phyloP scores from a whole-genome alignment of 2,329 filamentous ascomycete species.

The Hypoxylon sp. region DNA sequence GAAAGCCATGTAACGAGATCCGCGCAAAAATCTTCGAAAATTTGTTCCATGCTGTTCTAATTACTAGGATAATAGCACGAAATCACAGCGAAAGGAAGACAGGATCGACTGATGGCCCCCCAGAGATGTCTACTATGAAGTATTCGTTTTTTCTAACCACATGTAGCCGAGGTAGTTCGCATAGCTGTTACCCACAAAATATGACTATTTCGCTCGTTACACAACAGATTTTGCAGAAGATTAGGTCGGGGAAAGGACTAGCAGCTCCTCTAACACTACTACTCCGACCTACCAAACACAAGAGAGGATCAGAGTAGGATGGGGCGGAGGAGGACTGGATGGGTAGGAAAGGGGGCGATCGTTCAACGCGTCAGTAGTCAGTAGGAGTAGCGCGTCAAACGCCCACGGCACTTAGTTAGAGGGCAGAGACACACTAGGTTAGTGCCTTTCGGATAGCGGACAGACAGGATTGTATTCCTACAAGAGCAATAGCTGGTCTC shows the following conservation, averaged over 20 bases:
- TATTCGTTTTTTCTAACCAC: background rate
- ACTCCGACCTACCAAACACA: background rate
- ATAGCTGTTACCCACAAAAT: conserved; percentile 3
- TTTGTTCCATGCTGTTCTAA: background rate
- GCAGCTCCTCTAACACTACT: background rate
- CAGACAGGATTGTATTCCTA: background rate
- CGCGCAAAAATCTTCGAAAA: background rate
- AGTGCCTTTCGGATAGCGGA: background rate
- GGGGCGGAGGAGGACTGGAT: background rate
- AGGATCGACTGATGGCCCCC: background rate
- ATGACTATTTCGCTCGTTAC: conserved; percentile 29
- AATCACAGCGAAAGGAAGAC: too few species aligned
- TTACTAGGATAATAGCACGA: conserved; percentile 1
- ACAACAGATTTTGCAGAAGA: conserved; percentile 21
- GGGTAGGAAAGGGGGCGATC: background rate
- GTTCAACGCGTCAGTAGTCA: background rate
- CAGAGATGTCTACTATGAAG: too few species aligned
- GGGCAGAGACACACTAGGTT: background rate
- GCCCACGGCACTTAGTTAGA: background rate
- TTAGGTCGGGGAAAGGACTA: conserved; percentile 10
- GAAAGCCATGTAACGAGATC: conserved; percentile 4
- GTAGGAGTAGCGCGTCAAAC: conserved; percentile 14
- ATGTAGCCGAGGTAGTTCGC: conserved; percentile 17
- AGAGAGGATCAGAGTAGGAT: background rate
- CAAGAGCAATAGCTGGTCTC: background rate